A percentile compares a stretch with the other conserved stretches of the same genome.
Conservation (phyloP, 2,329 filamentous ascomycete genomes). For the Neopestalotiopsis clavispora region DNA sequence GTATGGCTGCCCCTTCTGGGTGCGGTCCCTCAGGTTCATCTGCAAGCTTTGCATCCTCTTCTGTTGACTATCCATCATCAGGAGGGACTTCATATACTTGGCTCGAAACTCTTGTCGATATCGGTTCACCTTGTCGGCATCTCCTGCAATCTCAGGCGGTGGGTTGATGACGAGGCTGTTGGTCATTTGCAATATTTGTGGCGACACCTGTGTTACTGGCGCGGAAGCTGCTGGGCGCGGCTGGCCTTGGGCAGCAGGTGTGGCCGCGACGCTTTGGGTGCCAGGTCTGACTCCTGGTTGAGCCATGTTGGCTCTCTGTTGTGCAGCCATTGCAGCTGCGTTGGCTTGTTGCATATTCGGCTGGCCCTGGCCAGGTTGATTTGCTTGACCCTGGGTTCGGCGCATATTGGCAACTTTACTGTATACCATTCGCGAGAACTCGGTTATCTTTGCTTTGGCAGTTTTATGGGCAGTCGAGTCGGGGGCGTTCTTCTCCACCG, state of each 20-base stretch:
- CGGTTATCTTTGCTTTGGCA: conserved; percentile 61
- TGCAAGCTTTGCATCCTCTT: conserved; percentile 25
- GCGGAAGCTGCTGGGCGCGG: background rate
- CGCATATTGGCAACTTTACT: conserved; percentile 50
- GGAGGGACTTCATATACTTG: conserved; percentile 29
- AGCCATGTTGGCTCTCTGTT: conserved; percentile 12
- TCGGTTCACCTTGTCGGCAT: conserved; percentile 26
- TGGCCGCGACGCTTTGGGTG: background rate
- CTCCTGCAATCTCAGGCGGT: background rate
- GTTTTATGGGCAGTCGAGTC: conserved; percentile 52
- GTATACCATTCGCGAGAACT: conserved; percentile 64
- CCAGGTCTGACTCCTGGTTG: conserved; percentile 16
- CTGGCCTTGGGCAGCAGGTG: background rate
- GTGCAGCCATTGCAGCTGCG: conserved; percentile 12
- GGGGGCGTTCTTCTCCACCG: conserved; percentile 51
- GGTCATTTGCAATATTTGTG: background rate
- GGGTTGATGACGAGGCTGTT: conserved; percentile 1
- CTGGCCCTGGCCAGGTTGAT: conserved; percentile 29
- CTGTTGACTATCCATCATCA: conserved; percentile 33
- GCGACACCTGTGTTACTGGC: background rate
- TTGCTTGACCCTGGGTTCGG: conserved; percentile 27
- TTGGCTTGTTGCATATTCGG: conserved; percentile 4
- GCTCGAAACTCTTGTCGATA: conserved; percentile 26
- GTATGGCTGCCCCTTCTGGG: conserved; percentile 27
- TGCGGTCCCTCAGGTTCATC: conserved; percentile 30